Evolutionary conservation across 345 rosid species (phyloP).

Genomic region (Corchorus olitorius): DNA sequence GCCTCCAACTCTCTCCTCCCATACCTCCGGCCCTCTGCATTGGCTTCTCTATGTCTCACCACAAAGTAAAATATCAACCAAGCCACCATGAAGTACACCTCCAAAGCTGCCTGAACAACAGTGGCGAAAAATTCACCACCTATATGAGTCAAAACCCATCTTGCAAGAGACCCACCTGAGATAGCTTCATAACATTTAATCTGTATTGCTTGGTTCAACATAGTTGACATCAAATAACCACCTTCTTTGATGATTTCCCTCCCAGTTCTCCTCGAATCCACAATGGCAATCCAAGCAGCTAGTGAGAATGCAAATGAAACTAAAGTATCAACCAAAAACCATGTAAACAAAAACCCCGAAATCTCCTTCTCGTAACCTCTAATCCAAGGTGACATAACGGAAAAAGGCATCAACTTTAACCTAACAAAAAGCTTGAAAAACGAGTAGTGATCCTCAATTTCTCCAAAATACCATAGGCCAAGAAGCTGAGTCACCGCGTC

Average conservation of each 20-base stretch:
- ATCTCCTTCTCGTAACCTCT: constrained; percentile 82
- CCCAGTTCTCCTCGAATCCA: constrained; percentile 81
- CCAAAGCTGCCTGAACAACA: constrained; percentile 67
- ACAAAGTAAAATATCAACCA: constrained; percentile 87
- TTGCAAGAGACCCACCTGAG: constrained; percentile 70
- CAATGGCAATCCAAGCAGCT: constrained; percentile 85
- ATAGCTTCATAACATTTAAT: constrained; percentile 80
- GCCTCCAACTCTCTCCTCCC: constrained; percentile 87
- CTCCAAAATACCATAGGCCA: constrained; percentile 88
- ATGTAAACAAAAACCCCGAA: constrained; percentile 78
- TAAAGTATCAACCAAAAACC: constrained; percentile 79
- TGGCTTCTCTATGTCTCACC: constrained; percentile 73
- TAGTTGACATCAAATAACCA: constrained; percentile 62
- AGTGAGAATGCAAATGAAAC: constrained; percentile 66
- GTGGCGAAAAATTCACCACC: constrained; percentile 63
- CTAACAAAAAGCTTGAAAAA: constrained; percentile 83
- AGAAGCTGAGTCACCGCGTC: constrained; percentile 86
- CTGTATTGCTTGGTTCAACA: constrained; percentile 78
- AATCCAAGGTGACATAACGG: constrained; percentile 81
- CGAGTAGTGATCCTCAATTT: constrained; percentile 84
- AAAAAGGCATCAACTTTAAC: constrained; percentile 91
- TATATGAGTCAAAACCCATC: constrained; percentile 53
- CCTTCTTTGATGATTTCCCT: constrained; percentile 93
- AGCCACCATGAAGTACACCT: constrained; percentile 86
- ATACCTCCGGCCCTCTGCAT: constrained; percentile 67